phyloP scores from a whole-genome alignment of 345 rosid species.

The Psidium friedrichsthalianum region DNA sequence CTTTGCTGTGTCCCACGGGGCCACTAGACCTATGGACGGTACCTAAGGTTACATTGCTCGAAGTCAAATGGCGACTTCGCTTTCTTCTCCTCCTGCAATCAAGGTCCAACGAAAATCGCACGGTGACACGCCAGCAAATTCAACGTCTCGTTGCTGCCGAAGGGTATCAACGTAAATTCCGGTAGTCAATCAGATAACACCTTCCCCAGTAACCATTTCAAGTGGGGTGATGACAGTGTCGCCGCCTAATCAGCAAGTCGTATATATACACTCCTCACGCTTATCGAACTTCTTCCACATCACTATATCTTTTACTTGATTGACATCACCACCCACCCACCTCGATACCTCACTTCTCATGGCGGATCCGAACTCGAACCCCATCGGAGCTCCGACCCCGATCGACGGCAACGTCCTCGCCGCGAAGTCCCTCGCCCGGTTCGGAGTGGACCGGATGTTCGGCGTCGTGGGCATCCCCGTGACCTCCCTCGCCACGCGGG shows the following conservation, averaged over 20 bases:
- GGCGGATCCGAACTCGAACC: slow-evolving; percentile 13
- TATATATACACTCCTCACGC: not conserved
- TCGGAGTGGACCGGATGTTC: slow-evolving; percentile 87
- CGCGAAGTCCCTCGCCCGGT: slow-evolving; percentile 51
- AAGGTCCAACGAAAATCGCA: no score
- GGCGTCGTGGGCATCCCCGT: slow-evolving; percentile 98
- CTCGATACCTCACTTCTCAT: not conserved
- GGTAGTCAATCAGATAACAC: no score
- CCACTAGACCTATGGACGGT: not conserved
- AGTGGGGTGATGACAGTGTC: no score
- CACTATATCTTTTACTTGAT: not conserved
- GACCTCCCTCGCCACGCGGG: slow-evolving; percentile 77
- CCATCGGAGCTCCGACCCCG: not conserved
- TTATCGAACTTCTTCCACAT: not conserved
- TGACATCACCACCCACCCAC: not conserved
- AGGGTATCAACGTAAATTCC: no score
- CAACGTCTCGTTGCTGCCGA: no score
- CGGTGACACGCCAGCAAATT: no score
- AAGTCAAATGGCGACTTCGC: not conserved
- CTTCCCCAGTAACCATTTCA: no score
- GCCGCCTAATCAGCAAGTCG: not conserved
- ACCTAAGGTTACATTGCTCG: not conserved
- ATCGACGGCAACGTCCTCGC: slow-evolving; percentile 68
- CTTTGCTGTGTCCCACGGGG: not conserved
- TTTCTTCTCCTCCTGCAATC: not conserved